Base-by-base conservation (phyloP, 305 asterid species). In the Solanum hybrid region DNA sequence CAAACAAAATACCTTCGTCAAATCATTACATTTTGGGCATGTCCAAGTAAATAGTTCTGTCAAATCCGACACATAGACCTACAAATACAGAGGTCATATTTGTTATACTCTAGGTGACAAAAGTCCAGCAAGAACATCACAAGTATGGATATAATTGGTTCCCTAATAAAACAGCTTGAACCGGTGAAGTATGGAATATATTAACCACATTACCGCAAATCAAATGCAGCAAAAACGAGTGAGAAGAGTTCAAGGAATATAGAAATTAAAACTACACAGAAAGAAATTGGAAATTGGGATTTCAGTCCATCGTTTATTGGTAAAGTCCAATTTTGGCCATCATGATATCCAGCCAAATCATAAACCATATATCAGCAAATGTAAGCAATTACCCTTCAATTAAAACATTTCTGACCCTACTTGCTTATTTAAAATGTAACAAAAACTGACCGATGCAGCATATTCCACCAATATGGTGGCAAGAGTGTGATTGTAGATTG, bases 31-130 rank as follows among this genome's bases (percentile, higher is more conserved):
- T 92, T 98, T 94, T 86, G 98, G 88, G 94, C 99, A 98, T 72
- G 99, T 98, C 99, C 99, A 98, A 7, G 98, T 93, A 94, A 98
- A 94, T 91, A 98, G 89, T 93, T 96, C 97, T 0, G 95, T 93
- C 85, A 96, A 93, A 92, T 98, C 99, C 72, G 99, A 95, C 92
- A 95, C n/a, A 91, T 97, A 98, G 65, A 94, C 99, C 99, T 97
- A 95, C 92, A 91, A 93, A 45, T 51, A 79, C 78, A 92, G 89
- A 31, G 84, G 14, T 88, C 29, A 75, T 39, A 4, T 87, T 38
- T 72, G 84, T 88, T 75, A 39, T 29, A 27, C 22, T 75, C 75
- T 39, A 88, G 86, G 38, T 75, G 86, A 31, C 31, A 29, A 51
- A 45, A 39, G 22, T 75, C 51, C 84, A 75, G 73, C 31, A 73